Base-by-base conservation (phyloP, 2,329 filamentous ascomycete species). In the Fusarium sp. region DNA sequence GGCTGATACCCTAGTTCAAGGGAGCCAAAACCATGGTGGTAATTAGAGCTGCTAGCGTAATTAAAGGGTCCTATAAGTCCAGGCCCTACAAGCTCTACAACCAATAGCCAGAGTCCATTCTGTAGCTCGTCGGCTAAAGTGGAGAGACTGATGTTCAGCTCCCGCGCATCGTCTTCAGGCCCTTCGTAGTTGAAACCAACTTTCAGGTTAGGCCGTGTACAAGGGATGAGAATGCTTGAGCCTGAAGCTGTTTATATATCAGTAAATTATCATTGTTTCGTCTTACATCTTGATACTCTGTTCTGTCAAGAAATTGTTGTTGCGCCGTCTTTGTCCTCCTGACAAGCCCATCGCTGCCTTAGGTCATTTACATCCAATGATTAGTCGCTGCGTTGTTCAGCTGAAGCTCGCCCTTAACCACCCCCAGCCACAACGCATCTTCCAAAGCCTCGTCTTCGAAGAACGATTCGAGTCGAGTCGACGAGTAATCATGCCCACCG, bases 31-130 rank as follows among this genome's bases (percentile, higher is more conserved):
- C 42, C 25, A 56, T 71, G 59, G 54, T 44, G 53, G 64, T 64
- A 58, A 67, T 67, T 69, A 66, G 54, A 61, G 40, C 61, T 43
- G 22, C 59, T 66, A 66, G 43, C 47, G 68, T 72, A 66, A 71
- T 71, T 71, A 66, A 71, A 72, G 68, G 68, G 68, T 63, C 59
- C 60, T 51, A 42, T 45, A 55, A 59, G 49, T 59, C 56, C 61
- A n/a, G 69, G 69, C 66, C 69, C 60, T 72, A 70, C 62, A 46
- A 59, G 65, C n/a, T 11, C 30, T 40, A n/a, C 34, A 29, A 15
- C 70, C 70, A 72, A 72, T 72, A 52, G 25, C 15, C 32, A 27
- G 20, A 18, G 38, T 5, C 16, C 24, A 43, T 43, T 55, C 53
- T n/a, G 44, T 52, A 67, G 68, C 67, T 64, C n/a, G 42, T 43